Evolutionary conservation across 1,284 basidiomycete genomes (phyloP).

Genomic region (Ceratobasidium sp.): DNA sequence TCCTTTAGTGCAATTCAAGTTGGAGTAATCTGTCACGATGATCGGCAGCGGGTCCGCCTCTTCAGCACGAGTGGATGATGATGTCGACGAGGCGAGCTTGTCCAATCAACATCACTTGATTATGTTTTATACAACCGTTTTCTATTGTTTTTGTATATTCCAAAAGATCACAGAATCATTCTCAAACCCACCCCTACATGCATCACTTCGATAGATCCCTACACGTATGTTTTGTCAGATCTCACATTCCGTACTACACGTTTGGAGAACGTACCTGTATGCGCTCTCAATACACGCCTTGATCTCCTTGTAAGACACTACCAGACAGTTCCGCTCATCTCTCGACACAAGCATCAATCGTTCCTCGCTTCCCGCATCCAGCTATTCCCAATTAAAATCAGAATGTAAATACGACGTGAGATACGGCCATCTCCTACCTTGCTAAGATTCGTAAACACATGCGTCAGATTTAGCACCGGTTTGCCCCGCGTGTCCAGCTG

Average conservation of each 20-base stretch:
- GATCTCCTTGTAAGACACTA: conserved; percentile 94
- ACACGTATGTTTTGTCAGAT: no score
- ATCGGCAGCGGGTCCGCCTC: no score
- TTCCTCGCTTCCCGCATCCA: conserved; percentile 93
- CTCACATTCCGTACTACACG: no score
- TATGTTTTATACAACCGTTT: background rate
- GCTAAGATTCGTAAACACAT: conserved; percentile 90
- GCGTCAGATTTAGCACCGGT: conserved; percentile 88
- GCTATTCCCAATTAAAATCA: conserved; percentile 54
- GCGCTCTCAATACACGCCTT: conserved; percentile 85
- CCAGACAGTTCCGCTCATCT: conserved; percentile 95
- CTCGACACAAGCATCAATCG: conserved; percentile 92
- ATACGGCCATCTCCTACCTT: conserved; percentile 63
- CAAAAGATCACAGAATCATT: background rate
- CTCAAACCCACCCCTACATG: no score
- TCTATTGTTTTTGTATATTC: conserved; percentile 38
- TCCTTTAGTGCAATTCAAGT: no score
- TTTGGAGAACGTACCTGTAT: conserved; percentile 63
- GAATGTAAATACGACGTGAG: conserved; percentile 12
- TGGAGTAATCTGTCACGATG: no score
- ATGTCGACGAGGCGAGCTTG: no score
- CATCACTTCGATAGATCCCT: conserved; percentile 24
- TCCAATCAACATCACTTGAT: no score
- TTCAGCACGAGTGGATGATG: no score
- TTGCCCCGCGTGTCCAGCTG: conserved; percentile 91